Conservation (phyloP, 108 stramenopile genomes). For the Chaetoceros tenuissimus region DNA sequence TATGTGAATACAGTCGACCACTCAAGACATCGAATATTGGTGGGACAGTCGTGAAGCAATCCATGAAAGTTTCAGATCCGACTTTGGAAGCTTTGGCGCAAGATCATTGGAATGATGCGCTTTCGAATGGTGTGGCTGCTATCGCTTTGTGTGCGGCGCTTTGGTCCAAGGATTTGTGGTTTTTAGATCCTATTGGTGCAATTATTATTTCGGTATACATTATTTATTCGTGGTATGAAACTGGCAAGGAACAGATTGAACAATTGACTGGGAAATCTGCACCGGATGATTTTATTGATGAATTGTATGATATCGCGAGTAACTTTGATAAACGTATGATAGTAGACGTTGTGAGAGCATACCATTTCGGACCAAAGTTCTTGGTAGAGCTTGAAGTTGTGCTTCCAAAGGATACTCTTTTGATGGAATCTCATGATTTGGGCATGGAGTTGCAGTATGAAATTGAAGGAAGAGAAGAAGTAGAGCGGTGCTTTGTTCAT, state of each 20-base stretch:
- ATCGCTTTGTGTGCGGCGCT: conserved; percentile 61
- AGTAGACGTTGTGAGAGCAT: conserved; percentile 83
- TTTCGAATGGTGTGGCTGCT: conserved; percentile 83
- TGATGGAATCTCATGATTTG: conserved; percentile 86
- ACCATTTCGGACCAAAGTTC: conserved; percentile 93
- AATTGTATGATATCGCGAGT: conserved; percentile 61
- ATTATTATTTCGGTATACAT: conserved; percentile 87
- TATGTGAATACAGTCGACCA: conserved; percentile 48
- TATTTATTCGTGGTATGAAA: conserved; percentile 81
- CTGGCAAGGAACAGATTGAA: conserved; percentile 89
- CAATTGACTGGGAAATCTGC: conserved; percentile 88
- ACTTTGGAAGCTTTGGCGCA: conserved; percentile 79
- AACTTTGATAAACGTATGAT: conserved; percentile 73
- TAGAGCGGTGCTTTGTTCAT: conserved; percentile 95
- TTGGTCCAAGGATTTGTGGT: conserved; percentile 50
- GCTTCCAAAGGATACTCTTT: conserved; percentile 62
- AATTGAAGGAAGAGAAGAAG: conserved; percentile 84
- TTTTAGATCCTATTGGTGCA: conserved; percentile 85
- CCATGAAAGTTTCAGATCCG: conserved; percentile 44
- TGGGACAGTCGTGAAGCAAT: conserved; percentile 4
- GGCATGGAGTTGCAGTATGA: conserved; percentile 93
- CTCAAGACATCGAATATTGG: conserved; percentile 8
- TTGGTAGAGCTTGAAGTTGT: conserved; percentile 93
- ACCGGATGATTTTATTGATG: conserved; percentile 80
- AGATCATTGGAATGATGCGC: conserved; percentile 93